These are phyloP conservation scores for Betula pendula DNA, from an alignment of 306 rosid species.

Conservation along the genomic window DNA sequence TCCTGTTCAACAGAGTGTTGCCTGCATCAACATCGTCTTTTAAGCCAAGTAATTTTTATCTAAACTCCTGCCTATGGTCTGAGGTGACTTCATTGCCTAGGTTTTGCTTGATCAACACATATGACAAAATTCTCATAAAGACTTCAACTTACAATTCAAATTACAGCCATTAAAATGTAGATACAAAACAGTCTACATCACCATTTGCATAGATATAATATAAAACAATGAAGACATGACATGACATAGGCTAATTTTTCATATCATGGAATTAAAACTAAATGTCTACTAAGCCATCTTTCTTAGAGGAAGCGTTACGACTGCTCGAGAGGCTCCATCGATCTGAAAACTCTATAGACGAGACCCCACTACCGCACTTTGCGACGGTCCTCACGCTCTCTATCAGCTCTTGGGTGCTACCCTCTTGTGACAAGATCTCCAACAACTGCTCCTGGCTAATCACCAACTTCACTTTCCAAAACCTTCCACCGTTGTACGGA, in stretches of 20 bases:
- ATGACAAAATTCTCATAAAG: too few relatives aligned
- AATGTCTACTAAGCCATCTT: slow-evolving; percentile 45
- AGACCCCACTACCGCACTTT: slow-evolving; percentile 50
- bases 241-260: neutral
- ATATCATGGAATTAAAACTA: neutral
- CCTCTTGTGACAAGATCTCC: slow-evolving; percentile 75
- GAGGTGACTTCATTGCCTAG: too few relatives aligned
- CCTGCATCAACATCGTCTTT: too few relatives aligned
- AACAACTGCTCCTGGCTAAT: slow-evolving; percentile 63
- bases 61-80: too few relatives aligned
- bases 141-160: too few relatives aligned
- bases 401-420: slow-evolving; percentile 62
- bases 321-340: slow-evolving; percentile 72
- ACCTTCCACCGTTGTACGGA: slow-evolving; percentile 36
- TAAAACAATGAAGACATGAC: neutral
- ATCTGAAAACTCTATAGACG: slow-evolving; percentile 55
- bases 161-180: too few relatives aligned
- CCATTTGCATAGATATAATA: neutral
- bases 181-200: slow-evolving; percentile 6
- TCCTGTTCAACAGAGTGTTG: too few relatives aligned
- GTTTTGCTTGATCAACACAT: too few relatives aligned
- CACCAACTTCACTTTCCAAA: slow-evolving; percentile 89
- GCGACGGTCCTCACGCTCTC: slow-evolving; percentile 78
- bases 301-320: slow-evolving; percentile 56
- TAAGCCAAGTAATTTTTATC: too few relatives aligned